Evolutionary conservation across 176 grass and related monocot species (phyloP), one percentile per base, ranked within the genome.

Genomic region (Eleusine indica): DNA sequence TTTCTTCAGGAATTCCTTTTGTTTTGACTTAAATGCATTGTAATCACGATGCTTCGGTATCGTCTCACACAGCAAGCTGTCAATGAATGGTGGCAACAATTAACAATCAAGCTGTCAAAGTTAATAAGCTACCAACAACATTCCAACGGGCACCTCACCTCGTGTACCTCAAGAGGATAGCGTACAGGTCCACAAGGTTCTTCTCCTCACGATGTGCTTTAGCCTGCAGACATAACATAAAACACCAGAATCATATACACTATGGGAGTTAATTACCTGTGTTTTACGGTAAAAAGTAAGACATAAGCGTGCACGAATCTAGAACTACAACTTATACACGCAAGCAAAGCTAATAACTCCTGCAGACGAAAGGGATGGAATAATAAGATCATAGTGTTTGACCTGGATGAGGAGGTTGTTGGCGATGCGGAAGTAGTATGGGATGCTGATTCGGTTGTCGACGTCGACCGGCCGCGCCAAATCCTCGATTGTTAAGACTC

Each of bases 391-490:
- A 3, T 56, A 86, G 52, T 83, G 66, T 61, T 73, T 79, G 65
- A 98, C 96, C 93, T 98, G 96, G 25, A 86, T 88, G 87, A 95
- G 90, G 62, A 98, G 93, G 54, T 95, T 98, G 35, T 91, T 89
- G 12, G 93, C 96, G 80, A 98, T 95, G 58, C 96, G 93, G 77
- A 90, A 95, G 74, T 98, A 98, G 89, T 95, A 85, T n/a, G 82
- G 51, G 52, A 98, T 78, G 71, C 85, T 89, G 85, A 98, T 95
- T 73, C 91, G 93, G 62, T 93, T 78, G 87, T 98, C 96, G 69
- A 98, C 91, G 47, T 76, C 74, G 42, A 98, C 89, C 41, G 87
- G 91, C 39, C 83, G 86, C 29, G 93, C 84, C 74, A 73, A 62
- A 49, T 83, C 83, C 82, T 90, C 84, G 83, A 98, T 84, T 83